These are phyloP conservation scores for Cokeromyces recurvatus DNA, from an alignment of 371 early-diverging fungal genomes.

Conservation along the genomic window DNA sequence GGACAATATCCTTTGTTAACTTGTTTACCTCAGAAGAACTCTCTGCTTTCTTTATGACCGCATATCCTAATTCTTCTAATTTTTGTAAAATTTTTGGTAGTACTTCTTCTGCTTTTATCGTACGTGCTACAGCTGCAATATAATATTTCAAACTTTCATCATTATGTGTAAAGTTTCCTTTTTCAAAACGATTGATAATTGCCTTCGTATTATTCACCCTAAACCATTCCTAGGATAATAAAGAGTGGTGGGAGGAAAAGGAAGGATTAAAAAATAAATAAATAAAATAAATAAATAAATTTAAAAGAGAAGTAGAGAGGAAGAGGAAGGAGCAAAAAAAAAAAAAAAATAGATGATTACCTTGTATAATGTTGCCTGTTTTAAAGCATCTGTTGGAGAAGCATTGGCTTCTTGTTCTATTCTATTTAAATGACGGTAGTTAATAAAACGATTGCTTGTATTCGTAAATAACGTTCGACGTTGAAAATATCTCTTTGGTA, in stretches of 20 bases:
- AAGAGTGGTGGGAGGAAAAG: no score
- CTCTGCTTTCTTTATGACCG: slow-evolving; percentile 14
- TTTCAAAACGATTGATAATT: slow-evolving; percentile 70
- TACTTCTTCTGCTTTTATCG: slow-evolving; percentile 59
- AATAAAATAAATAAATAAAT: no score
- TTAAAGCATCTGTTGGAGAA: slow-evolving; percentile 53
- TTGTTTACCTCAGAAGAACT: no score
- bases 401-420: slow-evolving; percentile 71
- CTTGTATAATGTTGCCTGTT: slow-evolving; percentile 71
- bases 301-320: no score
- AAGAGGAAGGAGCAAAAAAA: no score
- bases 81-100: slow-evolving; percentile 61
- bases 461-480: slow-evolving; percentile 17
- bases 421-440: slow-evolving; percentile 16
- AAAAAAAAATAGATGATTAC: slow-evolving; percentile 25
- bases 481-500: not conserved
- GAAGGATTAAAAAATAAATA: no score
- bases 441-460: slow-evolving; percentile 10
- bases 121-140: slow-evolving; percentile 63
- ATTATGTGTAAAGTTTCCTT: slow-evolving; percentile 58
- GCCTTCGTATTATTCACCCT: slow-evolving; percentile 56
- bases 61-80: slow-evolving; percentile 40
- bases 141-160: slow-evolving; percentile 68
- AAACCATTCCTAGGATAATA: slow-evolving; percentile 71
- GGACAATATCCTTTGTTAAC: slow-evolving; percentile 27